Evolutionary conservation across 2,329 filamentous ascomycete species (phyloP).

Genomic region (Fusarium nodosum): DNA sequence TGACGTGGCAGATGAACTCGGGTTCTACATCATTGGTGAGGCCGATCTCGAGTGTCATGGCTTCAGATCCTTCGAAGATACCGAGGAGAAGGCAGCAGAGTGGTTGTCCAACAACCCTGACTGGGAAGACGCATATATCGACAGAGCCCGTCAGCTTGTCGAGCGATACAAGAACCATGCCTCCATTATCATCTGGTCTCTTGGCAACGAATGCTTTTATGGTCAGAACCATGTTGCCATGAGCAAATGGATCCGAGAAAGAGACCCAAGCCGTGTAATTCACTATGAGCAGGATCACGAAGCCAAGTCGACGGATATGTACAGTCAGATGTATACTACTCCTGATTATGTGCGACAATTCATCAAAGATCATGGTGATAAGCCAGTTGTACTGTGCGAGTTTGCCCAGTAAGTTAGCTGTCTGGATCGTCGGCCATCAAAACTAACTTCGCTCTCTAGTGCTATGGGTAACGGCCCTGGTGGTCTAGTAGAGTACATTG

Average conservation of each 20-base stretch:
- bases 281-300: conserved; percentile 75
- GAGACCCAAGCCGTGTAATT: conserved; percentile 68
- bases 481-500: conserved; percentile 74
- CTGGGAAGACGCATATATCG: conserved; percentile 75
- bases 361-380: conserved; percentile 41
- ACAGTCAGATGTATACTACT: conserved; percentile 74
- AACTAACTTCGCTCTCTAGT: neutral
- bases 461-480: conserved; percentile 82
- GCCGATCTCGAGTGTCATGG: conserved; percentile 69
- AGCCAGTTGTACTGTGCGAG: conserved; percentile 71
- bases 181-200: conserved; percentile 77
- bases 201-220: conserved; percentile 80
- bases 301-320: conserved; percentile 72
- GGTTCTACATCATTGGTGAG: conserved; percentile 73
- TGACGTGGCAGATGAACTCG: conserved; percentile 72
- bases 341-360: conserved; percentile 54
- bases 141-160: conserved; percentile 74
- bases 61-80: conserved; percentile 51
- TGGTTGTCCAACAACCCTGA: conserved; percentile 69
- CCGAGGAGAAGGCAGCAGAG: conserved; percentile 39
- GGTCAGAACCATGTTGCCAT: conserved; percentile 76
- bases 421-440: rapidly evolving
- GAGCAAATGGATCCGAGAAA: conserved; percentile 71
- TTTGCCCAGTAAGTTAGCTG: conserved; percentile 57
- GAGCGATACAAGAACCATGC: conserved; percentile 72